phyloP scores from a whole-genome alignment of 2,329 filamentous ascomycete genomes.

The Claviceps capensis region DNA sequence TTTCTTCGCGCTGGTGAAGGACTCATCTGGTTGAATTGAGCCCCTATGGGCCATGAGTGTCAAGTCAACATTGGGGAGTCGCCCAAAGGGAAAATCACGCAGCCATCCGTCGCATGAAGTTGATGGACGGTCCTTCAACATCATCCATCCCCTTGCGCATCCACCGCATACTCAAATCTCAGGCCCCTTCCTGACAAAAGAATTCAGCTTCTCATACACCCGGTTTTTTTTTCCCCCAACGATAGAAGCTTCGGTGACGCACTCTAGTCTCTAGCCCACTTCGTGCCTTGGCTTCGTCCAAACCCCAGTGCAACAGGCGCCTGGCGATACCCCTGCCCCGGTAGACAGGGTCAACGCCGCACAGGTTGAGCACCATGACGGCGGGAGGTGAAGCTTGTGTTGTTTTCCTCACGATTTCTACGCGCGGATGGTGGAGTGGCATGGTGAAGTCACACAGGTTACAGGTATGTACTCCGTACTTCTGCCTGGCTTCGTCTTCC shows the following conservation, averaged over 20 bases:
- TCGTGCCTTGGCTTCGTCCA: background rate
- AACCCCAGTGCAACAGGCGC: background rate
- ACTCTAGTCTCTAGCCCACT: constrained; percentile 27
- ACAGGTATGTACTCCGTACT: background rate
- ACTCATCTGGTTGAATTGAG: no score
- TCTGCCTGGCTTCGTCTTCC: background rate
- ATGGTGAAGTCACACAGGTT: background rate
- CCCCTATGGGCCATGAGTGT: no score
- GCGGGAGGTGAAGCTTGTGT: background rate
- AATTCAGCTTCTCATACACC: constrained; percentile 30
- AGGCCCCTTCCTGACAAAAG: constrained; percentile 28
- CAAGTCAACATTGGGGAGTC: no score
- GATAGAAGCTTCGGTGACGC: constrained; percentile 30
- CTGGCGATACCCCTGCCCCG: background rate
- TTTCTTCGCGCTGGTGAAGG: constrained; percentile 12
- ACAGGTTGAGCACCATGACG: background rate
- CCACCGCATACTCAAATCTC: constrained; percentile 32
- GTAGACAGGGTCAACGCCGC: background rate
- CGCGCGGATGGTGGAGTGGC: background rate
- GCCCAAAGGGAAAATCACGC: no score
- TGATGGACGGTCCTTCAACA: constrained; percentile 25
- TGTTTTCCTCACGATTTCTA: background rate
- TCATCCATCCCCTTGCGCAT: constrained; percentile 25
- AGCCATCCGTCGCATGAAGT: constrained; percentile 25
- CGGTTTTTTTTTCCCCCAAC: constrained; percentile 32